Evolutionary conservation across 202 grass and related monocot species (phyloP), one percentile per base, ranked within the genome.

Genomic region (Setaria italica): DNA sequence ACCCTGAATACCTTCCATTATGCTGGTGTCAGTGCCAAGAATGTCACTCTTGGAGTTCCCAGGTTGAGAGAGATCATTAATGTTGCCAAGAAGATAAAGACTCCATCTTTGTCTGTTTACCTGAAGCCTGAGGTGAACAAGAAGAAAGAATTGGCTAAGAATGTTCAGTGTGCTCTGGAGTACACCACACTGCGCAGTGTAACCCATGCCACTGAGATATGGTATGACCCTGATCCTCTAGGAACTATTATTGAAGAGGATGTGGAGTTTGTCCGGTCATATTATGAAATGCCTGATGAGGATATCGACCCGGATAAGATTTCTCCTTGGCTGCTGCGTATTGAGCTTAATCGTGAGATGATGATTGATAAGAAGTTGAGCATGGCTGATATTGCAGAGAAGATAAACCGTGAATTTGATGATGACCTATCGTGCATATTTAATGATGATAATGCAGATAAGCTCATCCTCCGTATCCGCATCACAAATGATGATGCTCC

Each of bases 21-120:
- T 94, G 96, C 96, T 94, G 96, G 96, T 99, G 96, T 99, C 55
- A 99, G 96, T 87, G 96, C 93, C 35, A 99, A 99, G 91, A 99
- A 99, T 83, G 96, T 99, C 42, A 99, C 96, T 74, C 96, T 99
- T 92, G 91, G 96, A 47, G 96, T 99, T 88, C 96, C 96, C 41
- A 90, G 96, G 86, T 74, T 99, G 85, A 93, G 93, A 54, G 96
- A 99, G 79, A 99, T 99, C 83, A 99, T 96, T 80, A 99, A 99
- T n/a, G 96, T 96, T 46, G 96, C 96, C 80, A 99, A 99, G 88
- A 99, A 99, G 81, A 94, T 95, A 58, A 99, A 99, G 82, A 99
- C 93, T 20, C 96, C 93, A 53, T 95, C 93, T 63, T 85, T 99
- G 25, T 95, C 96, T 82, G 96, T 99, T 76, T 99, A 87, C 86